phyloP scores from a whole-genome alignment of 225 moss, liverwort and hornwort species.

The Polytrichum formosum region DNA sequence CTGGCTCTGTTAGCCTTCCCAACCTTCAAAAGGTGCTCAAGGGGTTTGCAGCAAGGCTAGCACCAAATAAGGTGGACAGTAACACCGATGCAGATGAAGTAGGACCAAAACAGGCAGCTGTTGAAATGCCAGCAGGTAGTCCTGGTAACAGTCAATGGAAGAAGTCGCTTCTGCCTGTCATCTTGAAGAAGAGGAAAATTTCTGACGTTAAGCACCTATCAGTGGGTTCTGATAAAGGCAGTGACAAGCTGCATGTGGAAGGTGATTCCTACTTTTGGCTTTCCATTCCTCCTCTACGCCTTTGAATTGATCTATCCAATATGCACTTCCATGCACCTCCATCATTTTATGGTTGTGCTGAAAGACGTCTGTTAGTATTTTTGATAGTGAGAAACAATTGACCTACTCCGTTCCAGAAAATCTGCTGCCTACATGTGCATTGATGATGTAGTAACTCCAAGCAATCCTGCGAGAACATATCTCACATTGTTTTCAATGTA shows the following conservation, averaged over 20 bases:
- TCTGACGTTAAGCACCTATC: conserved; percentile 7
- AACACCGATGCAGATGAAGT: conserved; percentile 14
- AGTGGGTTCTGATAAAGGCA: not conserved
- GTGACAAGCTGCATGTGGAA: not conserved
- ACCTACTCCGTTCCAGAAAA: too few relatives aligned
- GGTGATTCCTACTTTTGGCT: not conserved
- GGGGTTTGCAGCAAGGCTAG: conserved; percentile 37
- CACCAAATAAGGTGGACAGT: conserved; percentile 18
- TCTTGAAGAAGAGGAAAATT: conserved; percentile 49
- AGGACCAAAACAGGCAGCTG: conserved; percentile 10
- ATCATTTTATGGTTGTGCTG: too few relatives aligned
- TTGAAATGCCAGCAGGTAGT: conserved; percentile 24
- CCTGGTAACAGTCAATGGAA: conserved; percentile 49
- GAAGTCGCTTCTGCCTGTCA: conserved; percentile 24
- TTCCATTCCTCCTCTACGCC: too few relatives aligned
- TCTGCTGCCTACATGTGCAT: too few relatives aligned
- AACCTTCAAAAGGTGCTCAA: conserved; percentile 36
- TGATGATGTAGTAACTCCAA: too few relatives aligned
- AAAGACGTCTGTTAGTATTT: too few relatives aligned
- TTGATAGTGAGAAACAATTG: too few relatives aligned
- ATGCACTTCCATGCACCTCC: too few relatives aligned
- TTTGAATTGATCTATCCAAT: too few relatives aligned
- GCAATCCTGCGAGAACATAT: too few relatives aligned
- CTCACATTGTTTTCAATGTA: too few relatives aligned
- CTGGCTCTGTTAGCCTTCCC: conserved; percentile 43